Evolutionary conservation across 345 rosid species (phyloP), one percentile per base, ranked within the genome.

Genomic region (Aurinia saxatilis): DNA sequence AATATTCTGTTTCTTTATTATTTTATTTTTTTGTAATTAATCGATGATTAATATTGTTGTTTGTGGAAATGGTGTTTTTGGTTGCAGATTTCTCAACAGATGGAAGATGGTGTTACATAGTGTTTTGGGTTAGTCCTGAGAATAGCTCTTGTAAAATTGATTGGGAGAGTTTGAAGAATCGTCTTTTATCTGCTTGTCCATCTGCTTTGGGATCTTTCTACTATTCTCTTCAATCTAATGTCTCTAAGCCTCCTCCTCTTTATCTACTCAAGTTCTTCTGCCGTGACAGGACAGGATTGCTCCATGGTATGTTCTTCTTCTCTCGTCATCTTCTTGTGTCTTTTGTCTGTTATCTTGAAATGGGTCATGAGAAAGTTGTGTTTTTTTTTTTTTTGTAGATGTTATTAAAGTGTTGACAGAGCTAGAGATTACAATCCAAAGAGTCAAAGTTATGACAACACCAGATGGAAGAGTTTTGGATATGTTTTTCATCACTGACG

Each of bases 101-200:
- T 75, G 95, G 91, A 47, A 63, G 77, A 72, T 84, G 91, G 91
- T 87, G 95, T 73, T 87, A 79, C 63, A 60, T 87, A 17, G 85
- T 87, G 39, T 78, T 84, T 42, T 84, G 85, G 87, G 90, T 87
- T 27, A 75, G 69, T 51, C 83, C 83, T 0, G 62, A 72, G 63
- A 29, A 64, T 1, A 60, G 59, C 37, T 77, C 83, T 11, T 18
- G 15, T 16, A 41, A 59, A 21, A 31, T 73, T 33, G 85, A 80
- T 71, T 87, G 89, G 91, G 78, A 76, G 2, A 82, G 83, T 61
- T 74, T 87, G 73, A 84, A 79, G 73, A 75, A 71, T 14, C 82
- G 89, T 10, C 79, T 84, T 25, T 61, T 75, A 12, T 78, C 78
- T 16, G 73, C 72, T 25, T 87, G 95, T 14, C 95, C 92, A 9